Conservation (phyloP, 83 land plant genomes). For the Isoetes engelmannii region DNA sequence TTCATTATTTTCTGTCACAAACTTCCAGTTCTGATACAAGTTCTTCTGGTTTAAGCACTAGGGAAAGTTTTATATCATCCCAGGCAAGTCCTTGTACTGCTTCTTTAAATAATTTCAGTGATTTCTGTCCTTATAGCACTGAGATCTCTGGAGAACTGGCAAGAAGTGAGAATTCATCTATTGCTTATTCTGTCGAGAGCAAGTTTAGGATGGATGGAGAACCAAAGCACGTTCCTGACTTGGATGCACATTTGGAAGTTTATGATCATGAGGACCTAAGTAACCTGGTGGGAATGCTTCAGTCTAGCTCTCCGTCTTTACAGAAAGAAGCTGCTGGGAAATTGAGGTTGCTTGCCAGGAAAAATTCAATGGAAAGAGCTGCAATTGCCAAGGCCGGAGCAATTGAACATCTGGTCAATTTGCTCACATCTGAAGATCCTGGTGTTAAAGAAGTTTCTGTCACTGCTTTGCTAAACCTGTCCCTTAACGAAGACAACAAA, state of each 20-base stretch:
- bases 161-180: not conserved
- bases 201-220: not conserved
- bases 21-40: too few relatives aligned
- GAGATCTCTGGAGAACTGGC: not conserved
- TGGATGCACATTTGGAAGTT: not conserved
- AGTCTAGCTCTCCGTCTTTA: not conserved
- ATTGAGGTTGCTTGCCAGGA: not conserved
- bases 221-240: not conserved
- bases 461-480: slow-evolving; percentile 6
- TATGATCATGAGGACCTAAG: too few relatives aligned
- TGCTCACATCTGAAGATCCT: not conserved
- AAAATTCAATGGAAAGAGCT: not conserved
- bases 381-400: not conserved
- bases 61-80: too few relatives aligned
- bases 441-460: not conserved
- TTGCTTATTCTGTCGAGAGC: not conserved
- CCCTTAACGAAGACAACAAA: slow-evolving; percentile 1
- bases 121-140: too few relatives aligned
- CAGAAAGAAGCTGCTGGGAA: not conserved
- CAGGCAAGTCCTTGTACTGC: too few relatives aligned
- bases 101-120: too few relatives aligned
- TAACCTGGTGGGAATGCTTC: not conserved
- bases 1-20: too few relatives aligned
- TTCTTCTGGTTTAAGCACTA: too few relatives aligned
- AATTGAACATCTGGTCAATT: not conserved